Evolutionary conservation across 257 asterid species (phyloP), one percentile per base, ranked within the genome.

Genomic region (Solanum arcanum): DNA sequence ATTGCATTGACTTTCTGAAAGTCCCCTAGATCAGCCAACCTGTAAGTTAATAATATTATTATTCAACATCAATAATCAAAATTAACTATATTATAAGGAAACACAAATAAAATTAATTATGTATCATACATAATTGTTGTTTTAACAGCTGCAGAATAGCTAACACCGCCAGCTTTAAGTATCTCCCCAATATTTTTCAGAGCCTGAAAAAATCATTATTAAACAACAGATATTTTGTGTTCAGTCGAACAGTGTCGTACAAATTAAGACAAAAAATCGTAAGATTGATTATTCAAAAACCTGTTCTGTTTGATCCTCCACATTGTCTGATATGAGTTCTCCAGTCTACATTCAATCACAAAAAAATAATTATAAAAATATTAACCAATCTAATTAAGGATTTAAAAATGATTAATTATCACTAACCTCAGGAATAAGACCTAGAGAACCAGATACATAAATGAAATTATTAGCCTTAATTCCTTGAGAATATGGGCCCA

Each of bases 271-370:
- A 2, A 0, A 10, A 10, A 62, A 3, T 1, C 0, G 41, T 8
- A 62, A 73, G n/a, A 29, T 62, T 33, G 2, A 46, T 23, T 37
- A 59, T 25, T 49, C 47, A 33, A 56, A 52, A 89, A 95, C 99
- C 99, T 95, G 98, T 91, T 95, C 98, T 25, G 99, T 94, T 91
- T 97, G 99, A 27, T 93, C 98, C 92, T 97, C 98, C 20, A 97
- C 98, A 31, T 44, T 75, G 31, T 95, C 98, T 0, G 99, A 95
- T 86, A 95, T 91, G 78, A 97, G 94, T 87, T 88, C 90, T 87
- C 98, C 98, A 16, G 98, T 94, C 98, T 96, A 93, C 89, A 94
- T 70, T 87, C 29, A 70, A 83, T 86, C 56, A 76, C 46, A 10
- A 33, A 70, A 84, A 9, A 44, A 12, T 25, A 64, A 64, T 25